These are phyloP conservation scores for Xanthoconium separans DNA, from an alignment of 1,284 basidiomycete species.

Conservation along the genomic window DNA sequence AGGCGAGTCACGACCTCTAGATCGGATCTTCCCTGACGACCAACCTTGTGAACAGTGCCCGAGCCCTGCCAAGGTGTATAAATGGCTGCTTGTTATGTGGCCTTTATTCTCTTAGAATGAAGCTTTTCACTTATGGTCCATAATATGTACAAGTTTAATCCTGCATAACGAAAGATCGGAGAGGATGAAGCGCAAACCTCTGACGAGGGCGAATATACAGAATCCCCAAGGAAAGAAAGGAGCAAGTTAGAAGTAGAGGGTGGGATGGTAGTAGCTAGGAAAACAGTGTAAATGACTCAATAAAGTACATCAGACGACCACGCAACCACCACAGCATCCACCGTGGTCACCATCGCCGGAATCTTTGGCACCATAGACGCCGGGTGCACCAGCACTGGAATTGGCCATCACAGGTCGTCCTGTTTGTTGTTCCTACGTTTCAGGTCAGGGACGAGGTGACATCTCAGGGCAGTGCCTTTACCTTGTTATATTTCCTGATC, in stretches of 20 bases:
- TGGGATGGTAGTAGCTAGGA: slow-evolving; percentile 2
- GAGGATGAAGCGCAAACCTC: slow-evolving; percentile 4
- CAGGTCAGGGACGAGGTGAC: slow-evolving; percentile 6
- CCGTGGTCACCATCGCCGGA: slow-evolving; percentile 41
- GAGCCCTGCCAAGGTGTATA: slow-evolving; percentile 34
- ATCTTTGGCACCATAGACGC: slow-evolving; percentile 33
- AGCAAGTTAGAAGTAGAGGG: slow-evolving; percentile 16
- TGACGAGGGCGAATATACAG: slow-evolving; percentile 15
- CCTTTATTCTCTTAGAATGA: slow-evolving; percentile 3
- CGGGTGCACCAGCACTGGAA: slow-evolving; percentile 32
- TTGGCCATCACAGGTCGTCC: slow-evolving; percentile 38
- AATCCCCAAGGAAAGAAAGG: slow-evolving; percentile 2
- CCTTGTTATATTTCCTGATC: slow-evolving; percentile 96
- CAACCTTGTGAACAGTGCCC: slow-evolving; percentile 14
- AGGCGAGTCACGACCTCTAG: slow-evolving; percentile 31
- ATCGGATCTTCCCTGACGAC: not conserved
- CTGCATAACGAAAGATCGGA: slow-evolving; percentile 7
- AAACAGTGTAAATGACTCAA: slow-evolving; percentile 7
- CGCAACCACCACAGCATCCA: slow-evolving; percentile 61
- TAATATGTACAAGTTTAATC: slow-evolving; percentile 26
- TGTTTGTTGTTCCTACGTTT: slow-evolving; percentile 43
- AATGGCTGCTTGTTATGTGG: slow-evolving; percentile 1
- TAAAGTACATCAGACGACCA: slow-evolving; percentile 44
- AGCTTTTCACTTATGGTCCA: slow-evolving; percentile 4
- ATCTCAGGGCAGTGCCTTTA: slow-evolving; percentile 16